These are phyloP conservation scores for Acacia acuminata DNA, from an alignment of 306 rosid genomes.

Conservation along the genomic window DNA sequence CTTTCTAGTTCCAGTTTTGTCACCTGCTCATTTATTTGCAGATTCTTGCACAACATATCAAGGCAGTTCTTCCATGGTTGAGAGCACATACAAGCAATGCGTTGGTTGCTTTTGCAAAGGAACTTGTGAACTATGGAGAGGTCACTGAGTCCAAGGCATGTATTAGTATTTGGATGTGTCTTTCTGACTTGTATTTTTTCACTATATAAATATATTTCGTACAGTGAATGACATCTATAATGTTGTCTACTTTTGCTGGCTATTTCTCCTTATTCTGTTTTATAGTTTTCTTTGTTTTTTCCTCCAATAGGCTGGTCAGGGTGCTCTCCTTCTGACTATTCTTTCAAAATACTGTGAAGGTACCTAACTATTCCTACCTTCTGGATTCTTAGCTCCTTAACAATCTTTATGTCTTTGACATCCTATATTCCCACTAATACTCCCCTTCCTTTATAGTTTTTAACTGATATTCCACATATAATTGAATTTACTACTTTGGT, in stretches of 20 bases:
- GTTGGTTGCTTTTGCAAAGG: too few relatives aligned
- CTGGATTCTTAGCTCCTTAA: conserved; percentile 9
- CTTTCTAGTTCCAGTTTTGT: background rate
- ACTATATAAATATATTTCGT: conserved; percentile 5
- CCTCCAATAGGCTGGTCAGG: conserved; percentile 82
- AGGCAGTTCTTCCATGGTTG: conserved; percentile 77
- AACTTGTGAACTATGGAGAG: too few relatives aligned
- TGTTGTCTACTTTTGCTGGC: conserved; percentile 15
- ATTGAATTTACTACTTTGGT: conserved; percentile 20
- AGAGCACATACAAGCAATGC: conserved; percentile 82
- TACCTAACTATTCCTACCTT: conserved; percentile 36
- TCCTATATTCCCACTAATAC: background rate
- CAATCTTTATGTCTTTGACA: background rate
- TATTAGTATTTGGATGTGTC: background rate
- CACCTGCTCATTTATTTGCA: conserved; percentile 45
- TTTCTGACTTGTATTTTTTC: conserved; percentile 1
- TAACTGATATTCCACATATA: conserved; percentile 18
- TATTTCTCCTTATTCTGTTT: conserved; percentile 21
- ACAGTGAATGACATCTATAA: conserved; percentile 26
- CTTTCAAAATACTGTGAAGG: conserved; percentile 92
- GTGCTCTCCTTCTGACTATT: conserved; percentile 88
- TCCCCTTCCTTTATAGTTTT: conserved; percentile 1
- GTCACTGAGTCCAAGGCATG: too few relatives aligned
- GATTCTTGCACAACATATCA: conserved; percentile 85
- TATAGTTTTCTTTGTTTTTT: conserved; percentile 32